Percentiles rank a stretch among this genome's conserved stretches.
phyloP scores from a whole-genome alignment of 2,329 filamentous ascomycete genomes.

The Clonostachys sp. region DNA sequence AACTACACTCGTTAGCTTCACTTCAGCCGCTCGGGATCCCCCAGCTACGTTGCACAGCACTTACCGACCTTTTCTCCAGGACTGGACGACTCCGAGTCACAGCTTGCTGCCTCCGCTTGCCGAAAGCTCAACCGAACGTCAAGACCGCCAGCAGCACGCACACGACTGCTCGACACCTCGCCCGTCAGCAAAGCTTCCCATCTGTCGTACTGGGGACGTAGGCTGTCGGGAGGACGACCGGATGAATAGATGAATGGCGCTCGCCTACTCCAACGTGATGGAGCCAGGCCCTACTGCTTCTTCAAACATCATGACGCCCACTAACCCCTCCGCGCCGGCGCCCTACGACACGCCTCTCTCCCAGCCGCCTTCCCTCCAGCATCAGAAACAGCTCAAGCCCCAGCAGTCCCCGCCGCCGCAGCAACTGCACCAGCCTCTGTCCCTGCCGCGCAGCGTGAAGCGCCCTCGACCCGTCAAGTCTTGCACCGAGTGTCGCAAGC shows the following conservation, averaged over 20 bases:
- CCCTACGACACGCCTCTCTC: neutral
- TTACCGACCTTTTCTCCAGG: too few relatives aligned
- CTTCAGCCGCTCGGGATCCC: too few relatives aligned
- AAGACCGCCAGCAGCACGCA: too few relatives aligned
- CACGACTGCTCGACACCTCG: too few relatives aligned
- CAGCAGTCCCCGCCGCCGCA: constrained; percentile 6
- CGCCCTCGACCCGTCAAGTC: constrained; percentile 51
- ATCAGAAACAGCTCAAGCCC: constrained; percentile 2
- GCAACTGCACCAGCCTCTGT: constrained; percentile 9
- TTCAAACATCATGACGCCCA: neutral
- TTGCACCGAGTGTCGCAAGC: constrained; percentile 51
- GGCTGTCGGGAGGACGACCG: too few relatives aligned
- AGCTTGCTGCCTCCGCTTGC: too few relatives aligned
- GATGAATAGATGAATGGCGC: neutral
- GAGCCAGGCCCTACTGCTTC: neutral
- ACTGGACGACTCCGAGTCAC: too few relatives aligned
- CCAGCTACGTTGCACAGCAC: too few relatives aligned
- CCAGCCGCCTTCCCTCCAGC: neutral
- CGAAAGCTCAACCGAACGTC: too few relatives aligned
- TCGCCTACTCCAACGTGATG: neutral
- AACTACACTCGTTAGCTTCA: too few relatives aligned
- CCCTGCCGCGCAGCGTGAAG: constrained; percentile 42
- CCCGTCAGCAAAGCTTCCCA: too few relatives aligned
- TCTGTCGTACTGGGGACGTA: too few relatives aligned
- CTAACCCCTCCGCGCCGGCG: neutral